Evolutionary conservation across 2,329 filamentous ascomycete species (phyloP).

Genomic region (Aspergillus felis): DNA sequence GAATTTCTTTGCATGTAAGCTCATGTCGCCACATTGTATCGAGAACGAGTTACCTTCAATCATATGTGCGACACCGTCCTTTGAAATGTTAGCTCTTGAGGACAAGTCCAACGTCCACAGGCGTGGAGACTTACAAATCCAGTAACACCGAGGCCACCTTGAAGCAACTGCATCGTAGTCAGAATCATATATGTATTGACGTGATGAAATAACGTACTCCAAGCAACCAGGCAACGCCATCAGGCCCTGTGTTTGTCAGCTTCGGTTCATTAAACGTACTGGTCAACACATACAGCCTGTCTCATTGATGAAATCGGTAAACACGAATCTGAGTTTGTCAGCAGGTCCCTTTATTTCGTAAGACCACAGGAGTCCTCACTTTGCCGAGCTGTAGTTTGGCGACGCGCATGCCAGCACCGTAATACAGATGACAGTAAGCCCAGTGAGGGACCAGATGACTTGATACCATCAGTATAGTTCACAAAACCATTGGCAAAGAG

Average conservation of each 20-base stretch:
- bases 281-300: slow-evolving; percentile 51
- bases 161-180: slow-evolving; percentile 32
- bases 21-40: not conserved
- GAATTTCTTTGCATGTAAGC: slow-evolving; percentile 33
- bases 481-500: not conserved
- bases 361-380: slow-evolving; percentile 43
- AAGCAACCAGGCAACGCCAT: slow-evolving; percentile 53
- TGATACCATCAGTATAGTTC: slow-evolving; percentile 1
- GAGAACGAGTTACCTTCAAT: slow-evolving; percentile 39
- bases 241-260: slow-evolving; percentile 46
- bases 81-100: not conserved
- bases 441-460: slow-evolving; percentile 65
- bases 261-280: not conserved
- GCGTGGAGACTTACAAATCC: slow-evolving; percentile 45
- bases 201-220: slow-evolving; percentile 28
- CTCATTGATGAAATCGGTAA: slow-evolving; percentile 63
- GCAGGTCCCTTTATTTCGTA: not conserved
- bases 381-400: slow-evolving; percentile 59
- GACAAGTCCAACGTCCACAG: not conserved
- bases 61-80: slow-evolving; percentile 49
- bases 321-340: slow-evolving; percentile 44
- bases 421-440: slow-evolving; percentile 67
- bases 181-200: slow-evolving; percentile 6
- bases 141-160: slow-evolving; percentile 53
- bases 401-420: slow-evolving; percentile 64